phyloP scores from a whole-genome alignment of 108 stramenopile genomes.

The Poteriospumella lacustris region DNA sequence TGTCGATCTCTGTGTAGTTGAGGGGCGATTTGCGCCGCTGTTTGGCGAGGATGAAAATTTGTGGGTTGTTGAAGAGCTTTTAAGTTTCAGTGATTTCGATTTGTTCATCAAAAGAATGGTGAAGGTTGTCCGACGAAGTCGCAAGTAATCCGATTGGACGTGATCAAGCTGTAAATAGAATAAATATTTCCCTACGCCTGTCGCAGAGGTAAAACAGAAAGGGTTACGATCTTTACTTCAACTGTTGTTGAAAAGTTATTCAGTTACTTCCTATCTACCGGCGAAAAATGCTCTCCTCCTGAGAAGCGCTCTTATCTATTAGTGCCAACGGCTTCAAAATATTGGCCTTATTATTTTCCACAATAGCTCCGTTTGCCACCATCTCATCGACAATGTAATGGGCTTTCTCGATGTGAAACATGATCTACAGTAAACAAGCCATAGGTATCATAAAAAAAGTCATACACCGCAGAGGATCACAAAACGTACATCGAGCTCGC shows the following conservation, averaged over 20 bases:
- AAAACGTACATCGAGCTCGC: conserved; percentile 46
- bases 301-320: conserved; percentile 75
- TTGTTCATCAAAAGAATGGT: neutral
- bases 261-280: too few species aligned
- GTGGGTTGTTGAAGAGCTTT: neutral
- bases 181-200: too few species aligned
- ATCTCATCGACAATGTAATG: conserved; percentile 64
- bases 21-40: neutral
- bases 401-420: conserved; percentile 58
- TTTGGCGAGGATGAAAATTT: neutral
- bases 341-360: conserved; percentile 82
- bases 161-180: too few species aligned
- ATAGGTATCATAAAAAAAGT: neutral
- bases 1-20: too few species aligned
- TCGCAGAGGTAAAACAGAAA: too few species aligned
- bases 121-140: neutral
- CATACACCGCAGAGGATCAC: neutral
- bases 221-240: too few species aligned
- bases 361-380: conserved; percentile 86
- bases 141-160: too few species aligned
- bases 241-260: too few species aligned
- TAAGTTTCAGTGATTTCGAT: neutral
- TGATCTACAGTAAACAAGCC: conserved; percentile 33
- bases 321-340: conserved; percentile 75
- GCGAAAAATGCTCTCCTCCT: conserved; percentile 73